Evolutionary conservation across 352 stramenopile genomes (phyloP).

Genomic region (Phytophthora pinifolia): DNA sequence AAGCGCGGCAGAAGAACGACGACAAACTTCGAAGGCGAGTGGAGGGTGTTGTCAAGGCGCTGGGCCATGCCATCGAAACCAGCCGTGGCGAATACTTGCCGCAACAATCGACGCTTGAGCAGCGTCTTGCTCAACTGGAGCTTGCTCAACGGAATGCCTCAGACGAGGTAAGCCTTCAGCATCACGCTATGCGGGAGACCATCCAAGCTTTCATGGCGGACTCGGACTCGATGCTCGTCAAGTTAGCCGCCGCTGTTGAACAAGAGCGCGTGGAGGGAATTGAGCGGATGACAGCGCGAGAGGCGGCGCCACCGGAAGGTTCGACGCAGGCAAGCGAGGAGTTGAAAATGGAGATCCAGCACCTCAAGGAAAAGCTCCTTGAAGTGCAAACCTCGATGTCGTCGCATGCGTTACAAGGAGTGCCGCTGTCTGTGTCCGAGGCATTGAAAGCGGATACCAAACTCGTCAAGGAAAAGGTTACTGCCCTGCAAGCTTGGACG

Average conservation of each 20-base stretch:
- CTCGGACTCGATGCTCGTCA: conserved; percentile 32
- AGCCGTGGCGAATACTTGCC: conserved; percentile 30
- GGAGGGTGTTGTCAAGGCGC: conserved; percentile 39
- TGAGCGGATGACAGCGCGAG: conserved; percentile 10
- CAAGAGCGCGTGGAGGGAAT: conserved; percentile 16
- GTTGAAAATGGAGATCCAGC: conserved; percentile 1
- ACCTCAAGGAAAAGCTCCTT: background rate
- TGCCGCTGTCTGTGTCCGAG: conserved; percentile 1
- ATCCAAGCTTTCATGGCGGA: conserved; percentile 34
- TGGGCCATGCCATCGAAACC: conserved; percentile 34
- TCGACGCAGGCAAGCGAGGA: conserved; percentile 1
- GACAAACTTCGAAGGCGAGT: conserved; percentile 52
- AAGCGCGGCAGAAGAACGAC: conserved; percentile 56
- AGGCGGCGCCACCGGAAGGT: conserved; percentile 4
- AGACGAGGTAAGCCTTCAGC: conserved; percentile 26
- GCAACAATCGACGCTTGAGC: conserved; percentile 16
- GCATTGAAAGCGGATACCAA: background rate
- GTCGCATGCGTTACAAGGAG: background rate
- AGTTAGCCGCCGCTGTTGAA: conserved; percentile 18
- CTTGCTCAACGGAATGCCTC: conserved; percentile 12
- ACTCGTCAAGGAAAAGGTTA: conserved; percentile 20
- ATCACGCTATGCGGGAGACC: conserved; percentile 28
- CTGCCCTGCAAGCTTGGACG: conserved; percentile 42
- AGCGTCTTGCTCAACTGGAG: conserved; percentile 38
- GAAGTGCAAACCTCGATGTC: background rate